Evolutionary conservation across 257 asterid species (phyloP).

Genomic region (Nyctanthes arbortristis): DNA sequence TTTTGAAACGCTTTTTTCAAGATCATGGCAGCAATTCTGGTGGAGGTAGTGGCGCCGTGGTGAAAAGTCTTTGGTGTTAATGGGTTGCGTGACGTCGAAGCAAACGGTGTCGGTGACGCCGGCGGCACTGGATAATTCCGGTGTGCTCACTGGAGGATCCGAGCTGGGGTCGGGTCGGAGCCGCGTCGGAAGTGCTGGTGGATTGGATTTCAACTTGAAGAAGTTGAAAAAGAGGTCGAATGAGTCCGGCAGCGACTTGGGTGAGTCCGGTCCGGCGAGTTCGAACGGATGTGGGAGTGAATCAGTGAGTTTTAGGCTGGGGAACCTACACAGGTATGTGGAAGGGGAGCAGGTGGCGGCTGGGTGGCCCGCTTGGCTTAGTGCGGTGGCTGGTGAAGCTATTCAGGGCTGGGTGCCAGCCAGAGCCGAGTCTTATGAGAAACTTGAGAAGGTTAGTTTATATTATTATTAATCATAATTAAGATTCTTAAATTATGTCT

Average conservation of each 20-base stretch:
- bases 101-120: conserved; percentile 83
- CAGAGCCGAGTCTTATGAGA: conserved; percentile 76
- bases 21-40: conserved; percentile 21
- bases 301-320: conserved; percentile 86
- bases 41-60: conserved; percentile 20
- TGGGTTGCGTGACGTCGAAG: conserved; percentile 96
- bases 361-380: conserved; percentile 98
- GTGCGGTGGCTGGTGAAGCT: conserved; percentile 94
- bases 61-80: conserved; percentile 33
- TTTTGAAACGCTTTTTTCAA: neutral
- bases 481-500: neutral
- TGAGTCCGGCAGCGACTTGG: conserved; percentile 80
- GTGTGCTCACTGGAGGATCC: conserved; percentile 44
- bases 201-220: conserved; percentile 83
- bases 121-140: conserved; percentile 79
- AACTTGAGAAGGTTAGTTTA: conserved; percentile 76
- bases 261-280: conserved; percentile 84
- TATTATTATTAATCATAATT: neutral
- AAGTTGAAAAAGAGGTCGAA: conserved; percentile 73
- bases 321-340: conserved; percentile 72
- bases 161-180: conserved; percentile 65
- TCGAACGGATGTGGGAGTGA: conserved; percentile 70
- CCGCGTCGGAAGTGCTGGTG: conserved; percentile 64
- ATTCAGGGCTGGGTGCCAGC: conserved; percentile 93
- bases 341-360: conserved; percentile 95